These are phyloP conservation scores for Paramecium caudatum DNA, from an alignment of 73 alveolate genomes.

Conservation along the genomic window DNA sequence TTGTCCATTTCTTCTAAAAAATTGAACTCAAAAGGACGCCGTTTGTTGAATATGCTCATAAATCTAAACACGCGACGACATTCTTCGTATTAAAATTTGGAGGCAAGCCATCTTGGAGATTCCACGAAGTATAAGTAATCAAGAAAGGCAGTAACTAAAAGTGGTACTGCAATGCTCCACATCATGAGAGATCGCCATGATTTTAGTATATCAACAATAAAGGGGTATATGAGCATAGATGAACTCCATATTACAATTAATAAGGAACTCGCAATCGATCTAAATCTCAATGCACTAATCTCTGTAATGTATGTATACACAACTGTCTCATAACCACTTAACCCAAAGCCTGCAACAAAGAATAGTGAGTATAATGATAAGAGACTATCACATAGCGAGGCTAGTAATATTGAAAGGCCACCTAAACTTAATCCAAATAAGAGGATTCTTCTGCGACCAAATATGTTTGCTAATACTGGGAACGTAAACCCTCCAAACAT, in stretches of 20 bases:
- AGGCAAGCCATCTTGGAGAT: constrained; percentile 71
- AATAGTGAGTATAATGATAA: constrained; percentile 17
- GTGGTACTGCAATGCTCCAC: constrained; percentile 63
- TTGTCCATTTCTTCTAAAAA: constrained; percentile 72
- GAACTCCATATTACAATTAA: constrained; percentile 69
- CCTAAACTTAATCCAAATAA: constrained; percentile 65
- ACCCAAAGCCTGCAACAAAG: constrained; percentile 75
- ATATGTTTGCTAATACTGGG: constrained; percentile 61
- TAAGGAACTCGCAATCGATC: constrained; percentile 68
- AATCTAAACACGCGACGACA: constrained; percentile 70
- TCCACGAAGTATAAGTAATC: constrained; percentile 66
- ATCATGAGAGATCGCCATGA: constrained; percentile 69
- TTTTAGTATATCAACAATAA: constrained; percentile 50
- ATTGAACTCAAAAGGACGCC: constrained; percentile 74
- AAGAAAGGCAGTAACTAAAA: constrained; percentile 28
- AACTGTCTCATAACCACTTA: constrained; percentile 74
- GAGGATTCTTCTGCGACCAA: constrained; percentile 71
- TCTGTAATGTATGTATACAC: constrained; percentile 67
- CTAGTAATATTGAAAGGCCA: constrained; percentile 23
- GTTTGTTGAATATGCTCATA: constrained; percentile 65
- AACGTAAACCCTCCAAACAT: constrained; percentile 71
- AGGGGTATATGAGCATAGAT: constrained; percentile 66
- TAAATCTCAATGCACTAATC: constrained; percentile 68
- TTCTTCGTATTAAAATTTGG: constrained; percentile 63
- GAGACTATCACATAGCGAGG: constrained; percentile 15